phyloP scores from a whole-genome alignment of 768 basidiomycete species.

The Podaxis mareebaensis region DNA sequence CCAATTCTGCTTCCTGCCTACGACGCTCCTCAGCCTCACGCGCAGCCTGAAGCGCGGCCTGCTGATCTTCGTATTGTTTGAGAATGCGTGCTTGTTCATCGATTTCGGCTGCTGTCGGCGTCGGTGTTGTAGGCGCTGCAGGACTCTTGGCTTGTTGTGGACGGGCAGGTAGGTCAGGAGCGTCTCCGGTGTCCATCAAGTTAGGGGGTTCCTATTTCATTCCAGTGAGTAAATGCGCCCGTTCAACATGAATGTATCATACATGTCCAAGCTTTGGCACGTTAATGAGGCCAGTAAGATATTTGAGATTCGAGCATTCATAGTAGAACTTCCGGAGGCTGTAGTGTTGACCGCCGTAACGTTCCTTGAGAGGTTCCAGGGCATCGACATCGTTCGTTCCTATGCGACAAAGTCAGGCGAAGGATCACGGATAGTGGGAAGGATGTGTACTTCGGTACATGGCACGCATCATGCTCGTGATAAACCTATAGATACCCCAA shows the following conservation, averaged over 20 bases:
- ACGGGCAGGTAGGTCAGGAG: slow-evolving; percentile 87
- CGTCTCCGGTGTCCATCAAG: slow-evolving; percentile 75
- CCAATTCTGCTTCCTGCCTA: slow-evolving; percentile 74
- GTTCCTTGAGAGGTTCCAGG: slow-evolving; percentile 82
- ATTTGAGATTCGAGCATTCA: slow-evolving; percentile 98
- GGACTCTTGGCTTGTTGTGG: slow-evolving; percentile 60
- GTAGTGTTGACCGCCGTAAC: slow-evolving; percentile 91
- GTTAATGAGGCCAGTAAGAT: slow-evolving; percentile 95
- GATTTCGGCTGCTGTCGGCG: slow-evolving; percentile 69
- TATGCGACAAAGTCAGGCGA: slow-evolving; percentile 28
- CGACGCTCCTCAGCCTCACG: slow-evolving; percentile 82
- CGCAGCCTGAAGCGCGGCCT: slow-evolving; percentile 79
- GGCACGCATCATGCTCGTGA: slow-evolving; percentile 97
- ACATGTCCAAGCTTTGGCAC: slow-evolving; percentile 96
- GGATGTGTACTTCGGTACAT: slow-evolving; percentile 81
- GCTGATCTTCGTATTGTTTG: slow-evolving; percentile 95
- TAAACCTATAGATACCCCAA: slow-evolving; percentile 98
- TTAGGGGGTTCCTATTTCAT: slow-evolving; percentile 88
- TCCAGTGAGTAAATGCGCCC: slow-evolving; percentile 2
- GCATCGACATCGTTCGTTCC: slow-evolving; percentile 90
- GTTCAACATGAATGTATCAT: slow-evolving; percentile 22
- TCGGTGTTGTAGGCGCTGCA: slow-evolving; percentile 69
- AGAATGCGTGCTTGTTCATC: slow-evolving; percentile 93
- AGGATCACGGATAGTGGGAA: not conserved
- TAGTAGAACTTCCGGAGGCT: slow-evolving; percentile 97